Evolutionary conservation across 192 early-diverging fungal genomes (phyloP), one percentile per base, ranked within the genome.

Genomic region (Coemansia guatemalensis): DNA sequence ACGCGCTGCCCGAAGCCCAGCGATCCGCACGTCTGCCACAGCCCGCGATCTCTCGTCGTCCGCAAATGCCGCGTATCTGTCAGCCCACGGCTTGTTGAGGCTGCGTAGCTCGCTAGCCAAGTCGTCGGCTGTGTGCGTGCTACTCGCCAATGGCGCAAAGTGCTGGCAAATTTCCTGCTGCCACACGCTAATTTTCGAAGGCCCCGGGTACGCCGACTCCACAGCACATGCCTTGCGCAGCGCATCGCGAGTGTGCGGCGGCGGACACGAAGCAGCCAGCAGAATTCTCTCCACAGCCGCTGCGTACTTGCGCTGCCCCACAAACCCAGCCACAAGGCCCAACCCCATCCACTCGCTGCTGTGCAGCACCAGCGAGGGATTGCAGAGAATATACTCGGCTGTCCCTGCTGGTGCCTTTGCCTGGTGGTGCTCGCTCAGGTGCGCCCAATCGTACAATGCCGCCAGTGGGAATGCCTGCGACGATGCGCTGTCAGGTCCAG

Each of bases 191-290:
- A 78, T 62, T 24, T 64, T 65, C 29, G 70, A 78, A 1, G 75
- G 75, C 6, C 75, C 75, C 7, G 70, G 67, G 18, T 78, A 78
- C 32, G 59, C 59, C 0, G 75, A 78, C 30, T 78, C 75, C 0
- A 63, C 67, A 0, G 68, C 33, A 48, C 62, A 78, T 17, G 75
- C 66, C 39, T 78, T 72, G 59, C 75, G 62, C 49, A 78, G 29
- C 0, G 75, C 75, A 18, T 65, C 60, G 23, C 75, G 65, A 3
- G 75, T 78, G 14, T 66, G 64, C 9, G 75, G 75, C 11, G 75
- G 75, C 17, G 75, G 75, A 53, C 75, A 78, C 18, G 75, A 78
- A 0, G 75, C 75, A 0, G 75, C 75, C 4, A 78, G 29, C n/a
- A 78, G 51, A 27, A 78, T 73, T 20, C 63, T 59, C 29, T 69